phyloP scores from a whole-genome alignment of 352 stramenopile species.

The Globisporangium barbulae region DNA sequence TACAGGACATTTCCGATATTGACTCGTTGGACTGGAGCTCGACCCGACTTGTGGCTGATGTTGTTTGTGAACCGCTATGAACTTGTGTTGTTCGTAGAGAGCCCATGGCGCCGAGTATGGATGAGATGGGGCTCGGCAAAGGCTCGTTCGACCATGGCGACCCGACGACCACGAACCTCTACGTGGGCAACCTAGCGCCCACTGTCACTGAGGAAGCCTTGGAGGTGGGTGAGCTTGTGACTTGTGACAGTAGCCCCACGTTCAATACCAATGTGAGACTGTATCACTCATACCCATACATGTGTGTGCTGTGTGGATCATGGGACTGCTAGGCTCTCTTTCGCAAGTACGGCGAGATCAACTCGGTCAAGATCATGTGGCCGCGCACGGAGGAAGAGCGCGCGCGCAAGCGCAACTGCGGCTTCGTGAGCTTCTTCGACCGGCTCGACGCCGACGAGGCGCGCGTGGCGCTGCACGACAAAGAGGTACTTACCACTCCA shows the following conservation, averaged over 20 bases:
- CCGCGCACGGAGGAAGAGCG: constrained; percentile 93
- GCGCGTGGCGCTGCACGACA: constrained; percentile 59
- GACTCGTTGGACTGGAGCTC: background rate
- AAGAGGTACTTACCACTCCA: constrained; percentile 39
- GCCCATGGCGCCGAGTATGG: constrained; percentile 5
- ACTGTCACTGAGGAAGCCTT: constrained; percentile 92
- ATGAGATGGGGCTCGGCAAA: constrained; percentile 26
- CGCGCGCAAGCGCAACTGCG: constrained; percentile 86
- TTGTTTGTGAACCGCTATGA: background rate
- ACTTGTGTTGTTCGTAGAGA: constrained; percentile 10
- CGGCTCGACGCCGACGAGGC: constrained; percentile 83
- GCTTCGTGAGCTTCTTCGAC: constrained; percentile 95
- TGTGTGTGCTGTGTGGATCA: background rate
- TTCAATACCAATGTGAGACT: background rate
- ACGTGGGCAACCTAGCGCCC: constrained; percentile 93
- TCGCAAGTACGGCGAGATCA: constrained; percentile 87
- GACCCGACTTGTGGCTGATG: background rate
- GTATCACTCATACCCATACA: background rate
- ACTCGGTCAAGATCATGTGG: constrained; percentile 99
- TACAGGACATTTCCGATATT: constrained; percentile 9
- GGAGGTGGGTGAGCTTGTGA: constrained; percentile 27
- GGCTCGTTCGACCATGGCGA: constrained; percentile 86
- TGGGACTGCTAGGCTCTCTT: constrained; percentile 59
- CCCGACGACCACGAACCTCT: constrained; percentile 91
- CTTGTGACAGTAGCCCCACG: too few species aligned